Percentiles rank a stretch among this genome's conserved stretches.
phyloP scores from a whole-genome alignment of 2,329 filamentous ascomycete genomes.

The Ophiostoma piceae region DNA sequence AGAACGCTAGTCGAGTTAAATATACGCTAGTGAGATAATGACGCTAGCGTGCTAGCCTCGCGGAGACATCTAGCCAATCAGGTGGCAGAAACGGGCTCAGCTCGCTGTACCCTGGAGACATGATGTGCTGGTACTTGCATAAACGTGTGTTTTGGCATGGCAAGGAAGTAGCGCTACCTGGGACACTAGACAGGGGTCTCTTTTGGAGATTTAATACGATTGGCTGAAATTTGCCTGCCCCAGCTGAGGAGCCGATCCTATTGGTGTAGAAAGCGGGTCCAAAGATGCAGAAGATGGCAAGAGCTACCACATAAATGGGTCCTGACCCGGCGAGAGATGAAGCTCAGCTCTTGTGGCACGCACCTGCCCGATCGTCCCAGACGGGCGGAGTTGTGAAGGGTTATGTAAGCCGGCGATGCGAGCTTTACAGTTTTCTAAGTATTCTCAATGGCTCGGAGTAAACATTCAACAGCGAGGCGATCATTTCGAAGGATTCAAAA shows the following conservation, averaged over 20 bases:
- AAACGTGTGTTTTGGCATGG: neutral
- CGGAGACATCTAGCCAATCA: constrained; percentile 11
- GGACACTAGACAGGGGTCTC: neutral
- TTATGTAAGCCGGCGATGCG: neutral
- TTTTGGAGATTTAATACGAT: neutral
- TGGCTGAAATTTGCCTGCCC: neutral
- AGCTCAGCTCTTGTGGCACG: constrained; percentile 8
- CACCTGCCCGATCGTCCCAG: constrained; percentile 8
- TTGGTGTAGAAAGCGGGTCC: neutral
- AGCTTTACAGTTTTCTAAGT: neutral
- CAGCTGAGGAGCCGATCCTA: neutral
- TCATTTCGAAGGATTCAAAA: neutral
- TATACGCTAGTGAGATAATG: neutral
- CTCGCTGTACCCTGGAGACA: neutral
- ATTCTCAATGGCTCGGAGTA: neutral
- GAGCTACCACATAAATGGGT: neutral
- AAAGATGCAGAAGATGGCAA: neutral
- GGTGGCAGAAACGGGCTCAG: neutral
- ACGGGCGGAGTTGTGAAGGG: neutral
- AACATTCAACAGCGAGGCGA: neutral
- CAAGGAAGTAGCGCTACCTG: neutral
- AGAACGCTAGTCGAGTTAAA: neutral
- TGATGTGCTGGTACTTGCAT: constrained; percentile 12
- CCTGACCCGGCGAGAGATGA: constrained; percentile 6
- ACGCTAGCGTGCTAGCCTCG: constrained; percentile 1